Conservation (phyloP, 1,139 yeast species). For the Magnusiomyces paraingens region DNA sequence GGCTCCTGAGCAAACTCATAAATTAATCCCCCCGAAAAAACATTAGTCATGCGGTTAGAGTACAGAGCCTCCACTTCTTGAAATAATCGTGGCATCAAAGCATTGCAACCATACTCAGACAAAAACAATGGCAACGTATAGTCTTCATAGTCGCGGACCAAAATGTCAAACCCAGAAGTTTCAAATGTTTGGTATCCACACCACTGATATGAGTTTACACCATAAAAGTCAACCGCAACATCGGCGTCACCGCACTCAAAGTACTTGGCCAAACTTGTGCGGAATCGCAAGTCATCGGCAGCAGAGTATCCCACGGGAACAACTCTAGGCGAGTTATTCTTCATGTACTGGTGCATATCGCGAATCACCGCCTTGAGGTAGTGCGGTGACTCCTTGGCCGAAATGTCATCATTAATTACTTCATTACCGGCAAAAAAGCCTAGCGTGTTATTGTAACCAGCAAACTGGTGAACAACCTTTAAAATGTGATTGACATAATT, state of each 20-base stretch:
- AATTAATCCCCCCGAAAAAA: conserved; percentile 71
- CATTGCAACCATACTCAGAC: conserved; percentile 75
- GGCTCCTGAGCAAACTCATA: conserved; percentile 69
- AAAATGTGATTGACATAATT: conserved; percentile 48
- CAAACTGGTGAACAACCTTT: conserved; percentile 74
- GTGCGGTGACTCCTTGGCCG: conserved; percentile 54
- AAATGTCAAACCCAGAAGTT: conserved; percentile 59
- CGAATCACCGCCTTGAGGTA: conserved; percentile 88
- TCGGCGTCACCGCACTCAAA: conserved; percentile 60
- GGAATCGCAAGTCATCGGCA: conserved; percentile 68
- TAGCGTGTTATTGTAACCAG: conserved; percentile 71
- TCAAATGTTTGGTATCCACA: conserved; percentile 60
- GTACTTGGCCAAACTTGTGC: conserved; percentile 74
- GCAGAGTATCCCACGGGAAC: conserved; percentile 94
- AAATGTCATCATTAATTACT: conserved; percentile 71
- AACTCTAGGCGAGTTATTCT: conserved; percentile 55
- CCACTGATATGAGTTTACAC: conserved; percentile 88
- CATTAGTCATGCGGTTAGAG: conserved; percentile 39
- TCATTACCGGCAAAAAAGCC: conserved; percentile 96
- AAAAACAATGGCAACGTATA: conserved; percentile 75
- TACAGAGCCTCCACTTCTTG: conserved; percentile 56
- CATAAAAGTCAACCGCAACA: conserved; percentile 79
- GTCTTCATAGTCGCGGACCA: conserved; percentile 54
- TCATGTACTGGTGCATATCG: conserved; percentile 80
- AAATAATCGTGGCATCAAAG: conserved; percentile 51